phyloP scores from a whole-genome alignment of 441 rosid species.

The Breynia disticha region DNA sequence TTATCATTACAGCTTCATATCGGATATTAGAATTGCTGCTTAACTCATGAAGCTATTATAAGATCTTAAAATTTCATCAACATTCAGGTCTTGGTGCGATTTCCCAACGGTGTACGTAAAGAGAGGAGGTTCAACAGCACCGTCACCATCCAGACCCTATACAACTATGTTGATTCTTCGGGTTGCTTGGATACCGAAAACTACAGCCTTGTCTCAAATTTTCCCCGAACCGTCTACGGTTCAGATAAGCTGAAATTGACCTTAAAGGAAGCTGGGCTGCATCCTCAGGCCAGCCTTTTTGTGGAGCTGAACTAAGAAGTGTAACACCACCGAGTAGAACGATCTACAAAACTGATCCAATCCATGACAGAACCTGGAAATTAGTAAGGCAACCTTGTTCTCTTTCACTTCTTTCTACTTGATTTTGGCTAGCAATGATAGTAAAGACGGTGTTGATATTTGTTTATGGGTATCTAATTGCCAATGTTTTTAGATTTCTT shows the following conservation, averaged over 20 bases:
- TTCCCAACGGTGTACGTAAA: constrained; percentile 86
- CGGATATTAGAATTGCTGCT: too few species aligned
- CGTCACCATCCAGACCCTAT: constrained; percentile 51
- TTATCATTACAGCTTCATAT: too few species aligned
- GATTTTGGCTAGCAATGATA: constrained; percentile 17
- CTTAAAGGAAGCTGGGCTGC: constrained; percentile 80
- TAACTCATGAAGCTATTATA: neutral
- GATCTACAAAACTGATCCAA: neutral
- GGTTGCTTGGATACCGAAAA: constrained; percentile 60
- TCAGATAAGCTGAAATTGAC: constrained; percentile 48
- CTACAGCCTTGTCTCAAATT: constrained; percentile 81
- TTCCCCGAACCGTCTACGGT: constrained; percentile 68
- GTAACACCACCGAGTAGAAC: neutral
- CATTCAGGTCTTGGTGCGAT: constrained; percentile 74
- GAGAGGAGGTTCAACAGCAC: constrained; percentile 72
- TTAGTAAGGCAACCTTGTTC: constrained; percentile 1
- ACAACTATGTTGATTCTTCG: constrained; percentile 82
- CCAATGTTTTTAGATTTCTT: constrained; percentile 7
- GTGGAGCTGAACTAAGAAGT: constrained; percentile 61
- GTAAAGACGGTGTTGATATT: constrained; percentile 1
- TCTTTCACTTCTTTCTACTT: constrained; percentile 11
- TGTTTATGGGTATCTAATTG: neutral
- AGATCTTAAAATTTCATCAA: neutral
- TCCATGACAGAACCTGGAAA: neutral
- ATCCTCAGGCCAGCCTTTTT: constrained; percentile 97